Base-by-base conservation (phyloP, 805 yeast genomes). In the Yarrowia deformans region DNA sequence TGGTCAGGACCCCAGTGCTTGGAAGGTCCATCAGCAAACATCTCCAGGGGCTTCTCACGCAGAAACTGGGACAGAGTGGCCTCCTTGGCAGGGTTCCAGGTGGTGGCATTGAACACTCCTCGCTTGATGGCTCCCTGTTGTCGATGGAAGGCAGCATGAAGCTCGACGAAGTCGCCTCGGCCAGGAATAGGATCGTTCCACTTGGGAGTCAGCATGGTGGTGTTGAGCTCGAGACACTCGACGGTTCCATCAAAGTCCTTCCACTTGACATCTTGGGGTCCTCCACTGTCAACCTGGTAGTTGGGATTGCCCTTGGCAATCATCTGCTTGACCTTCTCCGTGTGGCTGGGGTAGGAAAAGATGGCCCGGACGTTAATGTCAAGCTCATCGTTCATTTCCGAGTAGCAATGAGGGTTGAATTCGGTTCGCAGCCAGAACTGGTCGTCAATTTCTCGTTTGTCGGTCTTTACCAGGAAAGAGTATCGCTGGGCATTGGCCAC, bases 401-500 rank as follows among this genome's bases (percentile, higher is more conserved):
- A 79, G 60, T 80, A 79, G 71, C 83, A 81, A 71, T 74, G 76
- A 37, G 75, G 73, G 70, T 80, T 78, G 74, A 81, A 72, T 52
- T 74, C 75, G 5, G 81, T 82, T 42, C 80, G 78, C 76, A 81
- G 74, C 82, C 82, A 81, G 70, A 78, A 79, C 64, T 74, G n/a
- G 81, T 79, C 68, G 72, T 72, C 29, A 42, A 63, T 35, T 43
- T 71, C 71, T 75, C 77, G 6, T 75, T 70, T 16, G 32, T 71
- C 67, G 2, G 70, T 63, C 29, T 82, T 84, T 18, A 92, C 79
- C 71, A 91, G 79, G 1, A 91, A 89, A 48, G 91, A 83, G 75
- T 89, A 86, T 75, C 98, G 82, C 79, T 93, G 97, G 10, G 94
- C 97, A 23, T 90, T 92, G 0, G 94, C 84, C 5, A 79, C 69